Base-by-base conservation (phyloP, 177 flowering plant species). In the Vitis hybrid region DNA sequence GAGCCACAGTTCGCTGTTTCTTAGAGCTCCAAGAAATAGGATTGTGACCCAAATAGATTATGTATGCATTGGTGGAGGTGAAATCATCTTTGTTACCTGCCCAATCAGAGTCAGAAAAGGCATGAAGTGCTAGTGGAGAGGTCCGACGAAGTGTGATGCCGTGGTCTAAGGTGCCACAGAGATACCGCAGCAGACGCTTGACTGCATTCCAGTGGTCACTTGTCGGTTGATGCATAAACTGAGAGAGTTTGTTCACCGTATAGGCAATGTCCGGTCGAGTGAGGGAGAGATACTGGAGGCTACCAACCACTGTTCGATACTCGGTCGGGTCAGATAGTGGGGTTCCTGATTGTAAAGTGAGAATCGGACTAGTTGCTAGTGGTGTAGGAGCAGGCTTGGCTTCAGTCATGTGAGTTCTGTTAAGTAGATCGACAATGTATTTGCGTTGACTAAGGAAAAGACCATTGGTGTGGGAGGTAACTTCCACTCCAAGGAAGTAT, bases 301-400 rank as follows among this genome's bases (percentile, higher is more conserved):
- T 59, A 18, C 61, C 61, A 18, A 59, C 15, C 9, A 59, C 61
- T 59, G 61, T 22, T 59, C 34, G 19, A 59, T 59, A 59, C 31
- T 59, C 14, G 10, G 61, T 19, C 10, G 61, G 34, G 26, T 59
- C 61, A 59, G 10, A 59, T 59, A 59, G 5, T 2, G 34, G 10
- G 34, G 61, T 19, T 13, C 61, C 61, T 5, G 34, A 22, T 9
- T 59, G 29, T 18, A 59, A 11, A 1, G 13, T 59, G 61, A 59
- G 29, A 3, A 20, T 59, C 2, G 61, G 10, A 59, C 20, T 9
- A 20, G 31, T 20, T 3, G 61, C 61, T 19, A 59, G 10, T 2
- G 61, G 61, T 19, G 34, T 59, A 10, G 13, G 4, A 5, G 26
- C 16, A 19, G 5, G 11, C 13, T 59, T 59, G 4, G 61, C 14